A percentile compares a stretch with the other conserved stretches of the same genome.
Evolutionary conservation across 1,139 yeast genomes (phyloP).

Genomic region (Pichia sp.): DNA sequence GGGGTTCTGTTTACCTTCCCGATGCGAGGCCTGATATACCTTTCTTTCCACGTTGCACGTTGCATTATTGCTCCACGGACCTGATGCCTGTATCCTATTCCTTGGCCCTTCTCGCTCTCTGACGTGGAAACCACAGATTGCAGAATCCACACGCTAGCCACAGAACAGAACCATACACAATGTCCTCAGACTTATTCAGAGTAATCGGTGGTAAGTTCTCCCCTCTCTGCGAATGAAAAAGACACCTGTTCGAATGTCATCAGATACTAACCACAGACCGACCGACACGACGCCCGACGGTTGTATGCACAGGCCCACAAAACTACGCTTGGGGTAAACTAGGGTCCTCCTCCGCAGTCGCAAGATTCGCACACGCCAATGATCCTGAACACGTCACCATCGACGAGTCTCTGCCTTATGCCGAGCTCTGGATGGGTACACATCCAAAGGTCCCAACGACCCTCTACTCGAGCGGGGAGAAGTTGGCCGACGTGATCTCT

Average conservation of each 20-base stretch:
- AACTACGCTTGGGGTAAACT: constrained; percentile 76
- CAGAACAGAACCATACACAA: background rate
- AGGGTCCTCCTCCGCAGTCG: constrained; percentile 82
- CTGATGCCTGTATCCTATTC: background rate
- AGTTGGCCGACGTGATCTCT: constrained; percentile 62
- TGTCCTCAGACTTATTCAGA: constrained; percentile 27
- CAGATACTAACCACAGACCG: background rate
- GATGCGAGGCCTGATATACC: no score
- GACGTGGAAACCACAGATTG: background rate
- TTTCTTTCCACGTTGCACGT: no score
- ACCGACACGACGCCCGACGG: no score
- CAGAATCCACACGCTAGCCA: background rate
- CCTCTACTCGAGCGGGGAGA: constrained; percentile 45
- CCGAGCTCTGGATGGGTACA: constrained; percentile 98
- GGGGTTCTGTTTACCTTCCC: no score
- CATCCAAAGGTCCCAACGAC: constrained; percentile 90
- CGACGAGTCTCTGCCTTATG: constrained; percentile 75
- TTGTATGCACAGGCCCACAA: constrained; percentile 33
- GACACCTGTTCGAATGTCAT: background rate
- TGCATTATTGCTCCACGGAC: no score
- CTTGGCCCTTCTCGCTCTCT: background rate
- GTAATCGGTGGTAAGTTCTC: constrained; percentile 29
- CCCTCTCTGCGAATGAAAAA: background rate
- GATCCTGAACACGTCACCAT: constrained; percentile 51
- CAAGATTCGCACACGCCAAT: constrained; percentile 72